Evolutionary conservation across 139 green algal species (phyloP), one percentile per base, ranked within the genome.

Genomic region (Micractinium conductrix): DNA sequence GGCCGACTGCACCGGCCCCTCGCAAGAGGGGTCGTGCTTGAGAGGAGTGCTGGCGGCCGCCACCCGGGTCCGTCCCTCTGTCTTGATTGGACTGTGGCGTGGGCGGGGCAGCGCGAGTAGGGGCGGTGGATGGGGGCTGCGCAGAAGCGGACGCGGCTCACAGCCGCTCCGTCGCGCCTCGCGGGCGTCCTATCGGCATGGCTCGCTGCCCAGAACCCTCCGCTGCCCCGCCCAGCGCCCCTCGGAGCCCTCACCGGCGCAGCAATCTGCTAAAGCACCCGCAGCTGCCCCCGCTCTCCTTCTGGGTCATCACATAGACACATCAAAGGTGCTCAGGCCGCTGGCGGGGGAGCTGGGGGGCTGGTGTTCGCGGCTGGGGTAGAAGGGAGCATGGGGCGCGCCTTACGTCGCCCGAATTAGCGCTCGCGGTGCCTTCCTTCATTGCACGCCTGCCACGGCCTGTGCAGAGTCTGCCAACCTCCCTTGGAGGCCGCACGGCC

Each of bases 181-280:
- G 45, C 33, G 67, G 17, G n/a, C 67, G 35, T 12, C 67, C 35
- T 2, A 62, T 21, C 7, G 19, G 53, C 53, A 30, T 19, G 53
- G 19, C 53, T 22, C 53, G 53, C 53, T 21, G 19, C 53, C 19
- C 53, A 30, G 53, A 62, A 28, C 37, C 71, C 30, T 43, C 28
- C 40, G 42, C 12, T 22, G 28, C n/a, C 43, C 71, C 26, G 26
- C 67, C 10, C n/a, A 14, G 28, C 28, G 71, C 42, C 43, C 42
- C 43, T 33, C 14, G 45, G 14, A 2, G 33, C 17, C 40, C 40
- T 4, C n/a, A 67, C 74, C 48, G 44, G 74, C 74, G 74, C 33
- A 80, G 74, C 55, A 80, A 80, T 68, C 74, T 80, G 65, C 65
- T 72, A 33, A 72, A 44, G 74, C 74, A 80, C n/a, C 74, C 74